Conservation (phyloP, 1,139 yeast species). For the Yamadazyma sp. region DNA sequence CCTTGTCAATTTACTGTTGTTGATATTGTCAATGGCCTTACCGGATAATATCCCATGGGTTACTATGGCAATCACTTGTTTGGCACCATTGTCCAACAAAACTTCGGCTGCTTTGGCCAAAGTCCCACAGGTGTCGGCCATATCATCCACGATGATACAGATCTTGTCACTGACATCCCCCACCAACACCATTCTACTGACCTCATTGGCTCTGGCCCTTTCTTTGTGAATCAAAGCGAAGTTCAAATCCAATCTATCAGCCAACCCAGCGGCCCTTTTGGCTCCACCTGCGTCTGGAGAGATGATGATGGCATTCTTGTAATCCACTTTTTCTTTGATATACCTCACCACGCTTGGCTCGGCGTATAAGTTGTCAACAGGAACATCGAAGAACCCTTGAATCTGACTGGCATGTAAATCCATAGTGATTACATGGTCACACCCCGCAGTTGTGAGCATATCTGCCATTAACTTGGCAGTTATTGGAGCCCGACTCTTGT, state of each 20-base stretch:
- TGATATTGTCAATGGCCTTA: constrained; percentile 62
- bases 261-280: constrained; percentile 76
- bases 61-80: constrained; percentile 72
- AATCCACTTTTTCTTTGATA: constrained; percentile 53
- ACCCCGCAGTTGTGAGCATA: constrained; percentile 74
- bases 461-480: constrained; percentile 80
- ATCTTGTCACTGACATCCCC: constrained; percentile 75
- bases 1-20: constrained; percentile 54
- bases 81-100: constrained; percentile 60
- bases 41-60: constrained; percentile 81
- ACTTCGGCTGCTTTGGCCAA: constrained; percentile 76
- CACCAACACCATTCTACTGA: constrained; percentile 71
- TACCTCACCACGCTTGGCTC: constrained; percentile 75
- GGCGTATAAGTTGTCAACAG: constrained; percentile 79
- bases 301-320: constrained; percentile 58
- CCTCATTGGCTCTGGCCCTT: constrained; percentile 77
- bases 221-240: constrained; percentile 83
- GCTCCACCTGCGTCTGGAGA: constrained; percentile 91
- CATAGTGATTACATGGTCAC: constrained; percentile 80
- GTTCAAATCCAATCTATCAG: constrained; percentile 72
- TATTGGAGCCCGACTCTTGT: constrained; percentile 78
- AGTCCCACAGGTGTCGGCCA: constrained; percentile 87
- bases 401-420: constrained; percentile 84
- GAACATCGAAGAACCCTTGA: constrained; percentile 79
- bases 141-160: constrained; percentile 74